phyloP scores from a whole-genome alignment of 805 yeast species.

The Spathaspora girioi region DNA sequence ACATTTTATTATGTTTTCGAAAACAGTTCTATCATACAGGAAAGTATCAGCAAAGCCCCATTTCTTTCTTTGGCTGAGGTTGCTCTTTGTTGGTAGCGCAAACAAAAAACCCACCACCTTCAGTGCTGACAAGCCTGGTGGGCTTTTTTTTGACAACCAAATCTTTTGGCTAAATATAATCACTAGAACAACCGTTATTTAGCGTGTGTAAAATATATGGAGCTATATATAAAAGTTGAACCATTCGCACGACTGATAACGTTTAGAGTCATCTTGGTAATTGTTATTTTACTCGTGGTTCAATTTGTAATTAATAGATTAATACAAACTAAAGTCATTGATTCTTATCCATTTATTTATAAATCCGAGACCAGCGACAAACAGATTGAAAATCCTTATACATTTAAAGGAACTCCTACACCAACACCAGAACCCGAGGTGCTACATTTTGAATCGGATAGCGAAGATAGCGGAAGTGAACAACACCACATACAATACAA shows the following conservation, averaged over 20 bases:
- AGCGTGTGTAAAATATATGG: not conserved
- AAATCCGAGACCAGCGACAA: not conserved
- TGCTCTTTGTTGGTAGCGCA: not conserved
- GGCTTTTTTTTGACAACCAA: not conserved
- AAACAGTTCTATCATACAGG: not conserved
- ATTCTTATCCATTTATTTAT: not conserved
- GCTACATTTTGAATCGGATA: not conserved
- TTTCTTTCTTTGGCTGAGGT: no score
- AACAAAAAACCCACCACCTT: not conserved
- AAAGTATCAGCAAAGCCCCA: no score
- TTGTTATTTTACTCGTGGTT: not conserved
- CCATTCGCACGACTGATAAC: not conserved
- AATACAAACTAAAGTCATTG: not conserved
- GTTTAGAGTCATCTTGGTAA: not conserved
- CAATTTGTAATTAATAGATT: not conserved
- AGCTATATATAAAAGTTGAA: not conserved
- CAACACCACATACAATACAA: not conserved
- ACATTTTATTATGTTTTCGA: no score
- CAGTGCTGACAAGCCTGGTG: not conserved
- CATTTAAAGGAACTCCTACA: not conserved
- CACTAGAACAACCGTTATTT: not conserved
- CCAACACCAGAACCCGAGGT: not conserved
- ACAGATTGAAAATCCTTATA: not conserved
- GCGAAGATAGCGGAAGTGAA: not conserved
- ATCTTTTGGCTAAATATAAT: not conserved